Evolutionary conservation across 2,329 filamentous ascomycete genomes (phyloP), one percentile per base, ranked within the genome.

Genomic region (Penicillium sp.): DNA sequence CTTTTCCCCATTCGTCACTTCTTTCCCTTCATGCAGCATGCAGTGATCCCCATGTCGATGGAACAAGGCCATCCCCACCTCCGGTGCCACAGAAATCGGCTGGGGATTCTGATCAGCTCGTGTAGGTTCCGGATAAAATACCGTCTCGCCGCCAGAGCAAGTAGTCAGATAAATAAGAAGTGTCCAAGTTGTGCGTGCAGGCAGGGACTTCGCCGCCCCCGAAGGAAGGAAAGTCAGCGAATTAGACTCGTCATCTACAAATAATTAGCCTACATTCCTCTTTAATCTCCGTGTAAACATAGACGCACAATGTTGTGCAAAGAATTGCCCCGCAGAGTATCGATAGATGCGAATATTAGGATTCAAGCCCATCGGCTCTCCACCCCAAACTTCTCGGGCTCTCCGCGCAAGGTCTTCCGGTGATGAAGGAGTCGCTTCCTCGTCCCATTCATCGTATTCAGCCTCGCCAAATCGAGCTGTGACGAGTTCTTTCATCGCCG

Each of bases 41-140:
- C 93, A 96, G 57, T 93, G 88, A 59, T 90, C 83, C 0, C 93
- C 92, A 73, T 96, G 93, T 58, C 89, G 89, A 72, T 96, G 93
- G 54, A 96, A 76, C 26, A 96, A 77, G 31, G 90, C 82, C 81
- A 93, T 88, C 2, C 93, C 93, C n/a, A 87, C 87, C 69, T 95
- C 89, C 10, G 89, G 83, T 0, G 81, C 81, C 6, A 95, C 85
- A 1, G 85, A 80, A 46, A 95, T 82, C 16, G 87, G 88, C 61
- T 88, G 83, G 16, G 80, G 70, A 33, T 69, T 70, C 61, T 55
- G 74, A 64, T 52, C 70, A 16, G 78, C 67, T 2, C 79, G 70
- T 12, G 76, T 73, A 13, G 76, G 62, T 23, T 89, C 85, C 0
- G 89, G 89, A 68, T 95, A 95, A 71, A 96, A 96, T 29, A 94